These are phyloP conservation scores for Lachancea fermentati DNA, from an alignment of 805 yeast species.

Conservation along the genomic window DNA sequence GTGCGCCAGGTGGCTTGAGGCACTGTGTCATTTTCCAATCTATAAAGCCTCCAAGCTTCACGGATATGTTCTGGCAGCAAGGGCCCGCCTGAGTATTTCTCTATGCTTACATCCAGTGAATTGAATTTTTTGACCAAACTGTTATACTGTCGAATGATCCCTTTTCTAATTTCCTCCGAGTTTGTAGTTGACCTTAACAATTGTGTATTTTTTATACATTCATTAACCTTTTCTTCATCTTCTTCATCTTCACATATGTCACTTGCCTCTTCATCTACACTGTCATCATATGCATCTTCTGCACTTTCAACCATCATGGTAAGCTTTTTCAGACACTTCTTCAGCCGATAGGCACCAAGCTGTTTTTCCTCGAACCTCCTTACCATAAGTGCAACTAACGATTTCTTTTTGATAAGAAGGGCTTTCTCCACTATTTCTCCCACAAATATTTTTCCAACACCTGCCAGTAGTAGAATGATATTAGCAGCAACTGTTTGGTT, in stretches of 20 bases:
- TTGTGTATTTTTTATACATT: constrained; percentile 18
- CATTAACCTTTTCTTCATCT: constrained; percentile 22
- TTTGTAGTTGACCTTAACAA: constrained; percentile 23
- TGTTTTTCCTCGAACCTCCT: constrained; percentile 39
- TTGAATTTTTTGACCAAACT: constrained; percentile 27
- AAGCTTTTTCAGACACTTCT: constrained; percentile 35
- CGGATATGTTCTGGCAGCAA: constrained; percentile 77
- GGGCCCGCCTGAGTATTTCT: constrained; percentile 45
- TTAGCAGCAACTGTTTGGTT: constrained; percentile 78
- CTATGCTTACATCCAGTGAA: constrained; percentile 28
- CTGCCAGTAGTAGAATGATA: constrained; percentile 75
- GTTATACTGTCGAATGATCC: constrained; percentile 30
- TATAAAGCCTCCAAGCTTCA: constrained; percentile 82
- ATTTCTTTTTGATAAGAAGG: constrained; percentile 57
- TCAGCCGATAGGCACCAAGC: constrained; percentile 29
- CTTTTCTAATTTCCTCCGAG: constrained; percentile 21
- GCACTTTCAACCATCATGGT: constrained; percentile 30
- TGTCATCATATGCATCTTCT: constrained; percentile 13
- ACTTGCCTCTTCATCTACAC: constrained; percentile 27
- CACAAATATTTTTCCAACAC: constrained; percentile 81
- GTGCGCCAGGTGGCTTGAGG: constrained; percentile 62
- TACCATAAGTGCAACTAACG: constrained; percentile 38
- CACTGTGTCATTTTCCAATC: constrained; percentile 57
- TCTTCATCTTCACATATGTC: constrained; percentile 27
- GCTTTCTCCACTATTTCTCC: constrained; percentile 87